Percentiles rank a stretch among this genome's conserved stretches.
phyloP scores from a whole-genome alignment of 495 filamentous ascomycete genomes.

The Aspergillus baeticus region DNA sequence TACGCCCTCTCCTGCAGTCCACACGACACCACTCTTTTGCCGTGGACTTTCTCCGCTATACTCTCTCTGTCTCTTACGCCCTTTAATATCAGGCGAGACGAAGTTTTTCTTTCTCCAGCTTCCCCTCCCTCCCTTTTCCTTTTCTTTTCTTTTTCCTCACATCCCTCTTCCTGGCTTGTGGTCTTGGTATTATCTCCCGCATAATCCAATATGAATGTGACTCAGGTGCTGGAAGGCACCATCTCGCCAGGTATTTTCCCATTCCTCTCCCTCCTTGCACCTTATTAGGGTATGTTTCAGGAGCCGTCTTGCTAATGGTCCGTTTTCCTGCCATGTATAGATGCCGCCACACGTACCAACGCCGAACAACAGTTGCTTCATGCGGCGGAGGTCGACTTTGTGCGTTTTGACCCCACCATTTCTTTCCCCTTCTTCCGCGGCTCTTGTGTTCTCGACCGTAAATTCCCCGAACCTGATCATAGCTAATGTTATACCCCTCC shows the following conservation, averaged over 20 bases:
- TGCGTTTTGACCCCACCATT: conserved; percentile 51
- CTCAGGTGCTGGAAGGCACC: conserved; percentile 86
- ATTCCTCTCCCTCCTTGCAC: conserved; percentile 6
- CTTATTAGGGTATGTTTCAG: background rate
- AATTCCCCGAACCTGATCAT: background rate
- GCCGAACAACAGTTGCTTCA: conserved; percentile 92
- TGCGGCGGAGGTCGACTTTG: conserved; percentile 91
- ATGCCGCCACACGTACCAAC: conserved; percentile 82
- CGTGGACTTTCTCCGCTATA: conserved; percentile 13
- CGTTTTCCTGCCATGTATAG: conserved; percentile 47
- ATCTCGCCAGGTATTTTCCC: conserved; percentile 75
- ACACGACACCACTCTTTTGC: conserved; percentile 17
- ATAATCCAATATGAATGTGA: conserved; percentile 66
- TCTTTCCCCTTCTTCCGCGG: background rate
- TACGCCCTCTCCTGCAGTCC: conserved; percentile 1
- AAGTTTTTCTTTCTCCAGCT: conserved; percentile 21
- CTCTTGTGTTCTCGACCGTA: background rate
- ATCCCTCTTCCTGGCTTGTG: conserved; percentile 27
- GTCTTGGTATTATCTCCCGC: conserved; percentile 22
- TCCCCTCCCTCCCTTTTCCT: conserved; percentile 28
- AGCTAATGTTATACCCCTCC: conserved; percentile 18
- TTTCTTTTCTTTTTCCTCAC: conserved; percentile 18
- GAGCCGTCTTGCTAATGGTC: conserved; percentile 19
- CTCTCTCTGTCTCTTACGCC: conserved; percentile 11
- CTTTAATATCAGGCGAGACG: conserved; percentile 10